A percentile compares a stretch with the other conserved stretches of the same genome.
Evolutionary conservation across 257 asterid species (phyloP).

Genomic region (Nicotiana otophora): DNA sequence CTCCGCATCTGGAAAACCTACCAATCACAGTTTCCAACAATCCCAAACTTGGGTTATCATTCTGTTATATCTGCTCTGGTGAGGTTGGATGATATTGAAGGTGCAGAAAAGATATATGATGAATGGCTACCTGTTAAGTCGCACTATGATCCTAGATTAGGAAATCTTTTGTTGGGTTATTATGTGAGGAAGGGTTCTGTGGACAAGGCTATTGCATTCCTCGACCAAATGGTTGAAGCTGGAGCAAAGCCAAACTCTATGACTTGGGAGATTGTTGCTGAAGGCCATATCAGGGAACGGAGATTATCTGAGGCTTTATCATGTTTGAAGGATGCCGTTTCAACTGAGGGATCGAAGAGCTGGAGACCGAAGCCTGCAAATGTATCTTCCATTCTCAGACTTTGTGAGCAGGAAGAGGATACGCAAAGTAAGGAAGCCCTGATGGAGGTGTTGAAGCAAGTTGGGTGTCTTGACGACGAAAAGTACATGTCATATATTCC

Average conservation of each 20-base stretch:
- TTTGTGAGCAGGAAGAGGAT: constrained; percentile 52
- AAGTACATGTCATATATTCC: constrained; percentile 45
- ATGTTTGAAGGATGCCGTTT: constrained; percentile 61
- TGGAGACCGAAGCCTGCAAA: constrained; percentile 72
- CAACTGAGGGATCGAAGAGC: constrained; percentile 44
- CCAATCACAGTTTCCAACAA: constrained; percentile 44
- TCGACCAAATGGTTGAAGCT: constrained; percentile 47
- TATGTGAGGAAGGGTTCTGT: constrained; percentile 57
- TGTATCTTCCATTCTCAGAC: constrained; percentile 43
- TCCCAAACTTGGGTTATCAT: constrained; percentile 72
- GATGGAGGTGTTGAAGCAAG: constrained; percentile 42
- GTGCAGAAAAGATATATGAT: constrained; percentile 65
- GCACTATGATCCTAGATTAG: constrained; percentile 61
- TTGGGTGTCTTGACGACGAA: constrained; percentile 54
- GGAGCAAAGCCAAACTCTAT: constrained; percentile 74
- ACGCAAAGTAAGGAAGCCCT: constrained; percentile 39
- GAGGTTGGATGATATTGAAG: constrained; percentile 58
- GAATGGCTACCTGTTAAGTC: constrained; percentile 74
- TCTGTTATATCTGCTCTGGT: constrained; percentile 59
- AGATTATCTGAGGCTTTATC: constrained; percentile 64
- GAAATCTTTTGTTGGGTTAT: constrained; percentile 56
- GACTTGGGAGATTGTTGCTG: constrained; percentile 89
- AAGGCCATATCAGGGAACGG: constrained; percentile 47
- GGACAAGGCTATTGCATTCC: constrained; percentile 52
- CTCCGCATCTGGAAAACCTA: constrained; percentile 69